A percentile compares a stretch with the other conserved stretches of the same genome.
These are phyloP conservation scores for Coemansia sp. DNA, from an alignment of 192 early-diverging fungal species.

Conservation along the genomic window DNA sequence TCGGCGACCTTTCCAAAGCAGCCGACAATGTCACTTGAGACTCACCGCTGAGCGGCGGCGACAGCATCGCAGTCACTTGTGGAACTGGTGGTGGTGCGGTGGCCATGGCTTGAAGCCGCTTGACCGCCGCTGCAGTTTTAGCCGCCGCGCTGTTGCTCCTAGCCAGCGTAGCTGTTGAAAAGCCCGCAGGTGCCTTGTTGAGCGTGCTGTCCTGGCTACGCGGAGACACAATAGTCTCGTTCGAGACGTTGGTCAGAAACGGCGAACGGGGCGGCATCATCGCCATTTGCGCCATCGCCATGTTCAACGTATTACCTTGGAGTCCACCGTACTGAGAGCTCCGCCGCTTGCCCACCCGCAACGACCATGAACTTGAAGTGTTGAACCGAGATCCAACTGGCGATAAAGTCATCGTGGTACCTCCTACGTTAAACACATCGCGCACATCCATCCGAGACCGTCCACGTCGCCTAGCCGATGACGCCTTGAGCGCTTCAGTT, in stretches of 20 bases:
- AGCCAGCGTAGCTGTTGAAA: conserved; percentile 8
- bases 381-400: conserved; percentile 29
- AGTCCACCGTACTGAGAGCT: conserved; percentile 30
- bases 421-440: conserved; percentile 42
- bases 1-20: not conserved
- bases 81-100: conserved; percentile 6
- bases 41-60: conserved; percentile 24
- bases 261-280: conserved; percentile 53
- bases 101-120: conserved; percentile 36
- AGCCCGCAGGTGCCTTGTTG: not conserved
- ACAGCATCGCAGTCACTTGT: conserved; percentile 18
- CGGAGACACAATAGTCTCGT: not conserved
- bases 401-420: conserved; percentile 25
- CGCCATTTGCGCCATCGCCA: conserved; percentile 51
- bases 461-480: conserved; percentile 43
- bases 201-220: conserved; percentile 14
- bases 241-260: conserved; percentile 36
- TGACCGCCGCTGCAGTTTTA: conserved; percentile 45
- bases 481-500: conserved; percentile 51
- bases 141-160: conserved; percentile 55
- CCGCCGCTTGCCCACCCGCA: conserved; percentile 16
- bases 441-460: conserved; percentile 51
- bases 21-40: conserved; percentile 8
- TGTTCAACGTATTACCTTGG: conserved; percentile 37
- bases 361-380: conserved; percentile 14